These are phyloP conservation scores for Tetrahymena thermophila DNA, from an alignment of 73 alveolate genomes.

Conservation along the genomic window DNA sequence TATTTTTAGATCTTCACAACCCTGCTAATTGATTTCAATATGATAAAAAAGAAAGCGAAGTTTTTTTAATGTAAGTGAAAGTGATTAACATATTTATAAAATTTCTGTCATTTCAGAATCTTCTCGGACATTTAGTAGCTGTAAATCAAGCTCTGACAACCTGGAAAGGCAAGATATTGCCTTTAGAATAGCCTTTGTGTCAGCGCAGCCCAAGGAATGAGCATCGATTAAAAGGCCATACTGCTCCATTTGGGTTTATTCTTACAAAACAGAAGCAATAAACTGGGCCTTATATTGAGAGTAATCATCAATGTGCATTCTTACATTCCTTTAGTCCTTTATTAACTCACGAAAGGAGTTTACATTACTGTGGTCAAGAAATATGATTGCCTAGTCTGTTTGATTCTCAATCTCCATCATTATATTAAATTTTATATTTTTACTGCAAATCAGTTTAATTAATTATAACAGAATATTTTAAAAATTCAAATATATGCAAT, in stretches of 20 bases:
- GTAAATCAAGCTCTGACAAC: background rate
- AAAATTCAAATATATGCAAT: background rate
- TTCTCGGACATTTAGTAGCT: background rate
- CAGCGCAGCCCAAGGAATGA: background rate
- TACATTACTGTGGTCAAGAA: background rate
- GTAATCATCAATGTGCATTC: background rate
- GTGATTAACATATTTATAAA: background rate
- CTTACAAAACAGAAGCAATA: background rate
- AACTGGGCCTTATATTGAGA: background rate
- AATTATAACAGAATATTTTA: background rate
- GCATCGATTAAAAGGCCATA: background rate
- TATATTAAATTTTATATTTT: no score
- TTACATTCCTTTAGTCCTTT: background rate
- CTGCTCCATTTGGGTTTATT: background rate
- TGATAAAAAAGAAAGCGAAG: slow-evolving; percentile 1
- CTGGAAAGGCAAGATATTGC: background rate
- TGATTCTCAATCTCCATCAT: background rate
- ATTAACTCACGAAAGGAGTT: background rate
- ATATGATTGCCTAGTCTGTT: background rate
- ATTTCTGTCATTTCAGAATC: background rate
- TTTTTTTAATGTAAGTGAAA: background rate
- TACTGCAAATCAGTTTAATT: background rate
- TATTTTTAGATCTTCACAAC: background rate
- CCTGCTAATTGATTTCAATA: background rate
- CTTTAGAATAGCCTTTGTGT: background rate